Percentiles rank a stretch among this genome's conserved stretches.
Conservation (phyloP, 2,329 filamentous ascomycete species). For the Fusarium scirpi region DNA sequence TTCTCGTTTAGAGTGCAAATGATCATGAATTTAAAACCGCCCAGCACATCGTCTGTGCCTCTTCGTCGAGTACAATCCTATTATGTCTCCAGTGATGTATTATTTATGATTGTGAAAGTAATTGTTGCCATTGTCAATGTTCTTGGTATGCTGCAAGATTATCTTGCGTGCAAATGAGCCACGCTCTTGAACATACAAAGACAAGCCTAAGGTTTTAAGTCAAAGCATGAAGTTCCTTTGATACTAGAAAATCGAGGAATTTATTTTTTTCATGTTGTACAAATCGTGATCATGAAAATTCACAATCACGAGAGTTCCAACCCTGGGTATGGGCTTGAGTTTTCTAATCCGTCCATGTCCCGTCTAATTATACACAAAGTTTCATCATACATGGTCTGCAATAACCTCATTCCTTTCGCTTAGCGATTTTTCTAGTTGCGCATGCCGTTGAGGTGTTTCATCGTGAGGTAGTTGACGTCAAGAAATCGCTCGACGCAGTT, state of each 20-base stretch:
- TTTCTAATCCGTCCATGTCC: slow-evolving; percentile 7
- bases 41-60: slow-evolving; percentile 36
- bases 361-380: slow-evolving; percentile 36
- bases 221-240: background rate
- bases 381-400: slow-evolving; percentile 7
- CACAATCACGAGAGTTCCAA: background rate
- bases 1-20: slow-evolving; percentile 53
- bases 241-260: background rate
- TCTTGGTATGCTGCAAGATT: background rate
- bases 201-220: background rate
- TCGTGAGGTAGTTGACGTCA: slow-evolving; percentile 86
- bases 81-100: slow-evolving; percentile 1
- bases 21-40: slow-evolving; percentile 52
- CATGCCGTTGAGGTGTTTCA: slow-evolving; percentile 82
- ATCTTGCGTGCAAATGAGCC: background rate
- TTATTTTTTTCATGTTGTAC: slow-evolving; percentile 21
- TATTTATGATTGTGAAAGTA: background rate
- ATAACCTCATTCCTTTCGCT: background rate
- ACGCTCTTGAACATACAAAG: background rate
- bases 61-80: slow-evolving; percentile 9
- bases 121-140: background rate
- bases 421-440: slow-evolving; percentile 46
- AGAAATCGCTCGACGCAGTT: slow-evolving; percentile 97
- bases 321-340: background rate
- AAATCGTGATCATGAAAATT: slow-evolving; percentile 14